phyloP scores from a whole-genome alignment of 108 stramenopile genomes.

The Skeletonema costatum region DNA sequence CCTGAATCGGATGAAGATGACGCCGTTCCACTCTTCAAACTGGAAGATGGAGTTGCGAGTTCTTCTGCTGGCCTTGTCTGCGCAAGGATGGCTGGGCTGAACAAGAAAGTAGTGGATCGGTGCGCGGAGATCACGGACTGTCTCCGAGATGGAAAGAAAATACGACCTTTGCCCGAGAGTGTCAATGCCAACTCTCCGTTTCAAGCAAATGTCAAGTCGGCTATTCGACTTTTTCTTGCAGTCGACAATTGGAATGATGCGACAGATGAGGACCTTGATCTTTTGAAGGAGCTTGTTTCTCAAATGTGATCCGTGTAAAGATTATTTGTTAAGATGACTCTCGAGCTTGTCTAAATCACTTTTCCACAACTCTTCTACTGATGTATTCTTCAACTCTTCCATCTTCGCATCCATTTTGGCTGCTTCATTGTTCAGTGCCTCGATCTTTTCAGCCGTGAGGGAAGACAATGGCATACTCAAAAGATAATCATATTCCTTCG shows the following conservation, averaged over 20 bases:
- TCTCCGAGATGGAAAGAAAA: slow-evolving; percentile 55
- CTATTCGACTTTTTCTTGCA: slow-evolving; percentile 58
- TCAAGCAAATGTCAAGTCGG: slow-evolving; percentile 45
- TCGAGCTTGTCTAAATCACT: slow-evolving; percentile 83
- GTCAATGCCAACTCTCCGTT: slow-evolving; percentile 55
- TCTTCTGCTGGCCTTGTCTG: slow-evolving; percentile 94
- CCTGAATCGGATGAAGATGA: slow-evolving; percentile 62
- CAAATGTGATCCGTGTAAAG: slow-evolving; percentile 12
- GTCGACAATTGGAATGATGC: slow-evolving; percentile 55
- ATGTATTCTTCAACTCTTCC: slow-evolving; percentile 41
- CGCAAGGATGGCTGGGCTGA: slow-evolving; percentile 88
- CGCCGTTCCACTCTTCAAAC: slow-evolving; percentile 87
- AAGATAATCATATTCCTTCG: slow-evolving; percentile 81
- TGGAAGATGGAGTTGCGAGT: slow-evolving; percentile 84
- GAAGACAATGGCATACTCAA: slow-evolving; percentile 83
- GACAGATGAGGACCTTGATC: slow-evolving; percentile 53
- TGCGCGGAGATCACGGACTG: slow-evolving; percentile 71
- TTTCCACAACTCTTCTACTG: slow-evolving; percentile 82
- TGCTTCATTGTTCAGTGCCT: slow-evolving; percentile 66
- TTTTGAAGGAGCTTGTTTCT: slow-evolving; percentile 27
- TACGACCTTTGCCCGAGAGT: slow-evolving; percentile 62
- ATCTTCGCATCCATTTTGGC: slow-evolving; percentile 60
- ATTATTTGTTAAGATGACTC: slow-evolving; percentile 34
- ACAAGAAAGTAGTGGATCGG: slow-evolving; percentile 56
- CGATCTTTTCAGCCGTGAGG: slow-evolving; percentile 78